Percentiles rank a stretch among this genome's conserved stretches.
Conservation (phyloP, 164 flowering plant species). For the Sextonia rubra region DNA sequence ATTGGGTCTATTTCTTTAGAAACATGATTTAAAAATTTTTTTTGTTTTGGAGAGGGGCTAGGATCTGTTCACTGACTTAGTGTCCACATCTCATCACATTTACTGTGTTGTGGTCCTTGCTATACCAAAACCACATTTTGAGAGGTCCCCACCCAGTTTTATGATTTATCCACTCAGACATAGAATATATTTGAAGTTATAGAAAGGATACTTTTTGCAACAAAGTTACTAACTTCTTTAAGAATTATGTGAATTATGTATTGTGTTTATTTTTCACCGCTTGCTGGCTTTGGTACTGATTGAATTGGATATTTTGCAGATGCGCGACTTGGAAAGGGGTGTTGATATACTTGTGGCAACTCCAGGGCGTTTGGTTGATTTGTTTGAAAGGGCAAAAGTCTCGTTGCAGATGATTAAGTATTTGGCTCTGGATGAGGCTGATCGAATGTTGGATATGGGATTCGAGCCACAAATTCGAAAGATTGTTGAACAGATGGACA, state of each 20-base stretch:
- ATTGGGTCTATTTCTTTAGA: no score
- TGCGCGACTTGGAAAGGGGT: conserved; percentile 70
- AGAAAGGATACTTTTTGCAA: no score
- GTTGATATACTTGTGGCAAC: conserved; percentile 83
- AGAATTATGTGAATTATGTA: background rate
- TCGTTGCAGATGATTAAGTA: conserved; percentile 58
- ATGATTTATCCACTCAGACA: no score
- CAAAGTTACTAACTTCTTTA: no score
- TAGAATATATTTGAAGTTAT: background rate
- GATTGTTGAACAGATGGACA: conserved; percentile 78
- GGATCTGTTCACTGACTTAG: no score
- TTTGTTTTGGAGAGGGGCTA: no score
- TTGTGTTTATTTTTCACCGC: background rate
- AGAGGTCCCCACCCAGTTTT: no score
- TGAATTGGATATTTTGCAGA: conserved; percentile 24
- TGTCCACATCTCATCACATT: no score
- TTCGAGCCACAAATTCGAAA: conserved; percentile 79
- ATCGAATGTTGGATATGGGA: conserved; percentile 86
- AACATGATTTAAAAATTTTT: no score
- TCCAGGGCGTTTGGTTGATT: conserved; percentile 71
- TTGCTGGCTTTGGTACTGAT: background rate
- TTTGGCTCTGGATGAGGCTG: conserved; percentile 78
- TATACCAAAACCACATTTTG: no score
- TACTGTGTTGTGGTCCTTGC: no score
- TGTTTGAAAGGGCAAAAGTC: conserved; percentile 73